Percentiles rank a stretch among this genome's conserved stretches.
Conservation (phyloP, 768 basidiomycete species). For the Tephrocybe sp. region DNA sequence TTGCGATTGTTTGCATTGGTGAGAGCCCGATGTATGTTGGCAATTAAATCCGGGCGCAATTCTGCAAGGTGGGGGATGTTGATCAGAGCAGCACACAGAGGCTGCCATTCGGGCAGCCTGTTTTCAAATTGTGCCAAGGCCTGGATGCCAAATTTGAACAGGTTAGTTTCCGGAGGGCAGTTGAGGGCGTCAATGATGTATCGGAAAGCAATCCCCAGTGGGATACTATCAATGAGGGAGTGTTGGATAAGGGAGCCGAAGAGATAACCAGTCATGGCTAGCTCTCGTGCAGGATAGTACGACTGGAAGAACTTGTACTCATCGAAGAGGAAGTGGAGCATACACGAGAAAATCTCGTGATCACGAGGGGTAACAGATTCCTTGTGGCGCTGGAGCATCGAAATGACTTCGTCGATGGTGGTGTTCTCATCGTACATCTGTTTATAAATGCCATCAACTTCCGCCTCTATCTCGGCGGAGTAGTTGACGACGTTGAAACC, state of each 20-base stretch:
- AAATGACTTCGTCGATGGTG: constrained; percentile 90
- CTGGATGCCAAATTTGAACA: constrained; percentile 94
- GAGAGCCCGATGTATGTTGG: constrained; percentile 69
- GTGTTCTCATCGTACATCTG: constrained; percentile 97
- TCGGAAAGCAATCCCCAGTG: constrained; percentile 93
- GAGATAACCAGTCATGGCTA: constrained; percentile 92
- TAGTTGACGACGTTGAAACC: constrained; percentile 89
- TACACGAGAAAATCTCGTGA: constrained; percentile 98
- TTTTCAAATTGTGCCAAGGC: constrained; percentile 86
- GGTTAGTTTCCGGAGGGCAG: constrained; percentile 85
- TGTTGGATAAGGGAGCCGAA: constrained; percentile 96
- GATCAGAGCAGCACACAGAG: constrained; percentile 84
- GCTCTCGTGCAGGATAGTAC: constrained; percentile 89
- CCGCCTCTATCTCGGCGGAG: constrained; percentile 82
- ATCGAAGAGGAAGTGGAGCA: constrained; percentile 99
- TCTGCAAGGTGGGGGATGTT: constrained; percentile 86
- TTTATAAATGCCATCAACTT: constrained; percentile 95
- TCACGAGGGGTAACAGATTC: constrained; percentile 79
- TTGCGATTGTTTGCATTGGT: constrained; percentile 44
- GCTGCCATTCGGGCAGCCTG: constrained; percentile 88
- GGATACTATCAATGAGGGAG: constrained; percentile 89
- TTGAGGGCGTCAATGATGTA: constrained; percentile 94
- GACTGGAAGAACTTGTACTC: constrained; percentile 99
- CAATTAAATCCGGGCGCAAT: constrained; percentile 75
- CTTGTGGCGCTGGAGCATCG: constrained; percentile 83